A percentile compares a stretch with the other conserved stretches of the same genome.
phyloP scores from a whole-genome alignment of 2,329 filamentous ascomycete genomes.

The Pyrenophora graminea region DNA sequence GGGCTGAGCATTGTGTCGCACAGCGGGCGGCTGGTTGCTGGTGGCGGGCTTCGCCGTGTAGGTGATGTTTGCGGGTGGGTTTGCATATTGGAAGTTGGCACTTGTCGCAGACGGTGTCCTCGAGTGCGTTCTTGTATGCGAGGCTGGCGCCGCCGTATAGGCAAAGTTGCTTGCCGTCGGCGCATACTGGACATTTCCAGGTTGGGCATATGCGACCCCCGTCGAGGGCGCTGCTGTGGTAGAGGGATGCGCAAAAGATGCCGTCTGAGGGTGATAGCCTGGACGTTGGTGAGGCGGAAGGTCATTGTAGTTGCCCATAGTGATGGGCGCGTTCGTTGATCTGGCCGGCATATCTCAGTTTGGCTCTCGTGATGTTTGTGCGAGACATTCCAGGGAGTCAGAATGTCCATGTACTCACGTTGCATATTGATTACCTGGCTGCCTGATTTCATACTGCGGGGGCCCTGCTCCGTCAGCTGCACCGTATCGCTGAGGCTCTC shows the following conservation, averaged over 20 bases:
- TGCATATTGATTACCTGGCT: constrained; percentile 43
- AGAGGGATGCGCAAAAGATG: constrained; percentile 19
- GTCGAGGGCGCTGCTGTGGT: constrained; percentile 18
- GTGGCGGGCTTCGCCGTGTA: constrained; percentile 48
- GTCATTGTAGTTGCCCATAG: constrained; percentile 52
- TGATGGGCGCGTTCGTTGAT: constrained; percentile 40
- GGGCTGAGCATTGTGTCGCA: constrained; percentile 36
- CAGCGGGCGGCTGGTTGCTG: constrained; percentile 24
- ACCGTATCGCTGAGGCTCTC: constrained; percentile 42
- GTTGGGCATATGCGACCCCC: constrained; percentile 28
- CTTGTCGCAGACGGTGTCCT: constrained; percentile 9
- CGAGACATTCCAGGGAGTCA: constrained; percentile 1
- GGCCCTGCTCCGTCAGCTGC: constrained; percentile 37
- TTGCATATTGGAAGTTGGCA: constrained; percentile 47
- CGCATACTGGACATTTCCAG: constrained; percentile 40
- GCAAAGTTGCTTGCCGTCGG: constrained; percentile 31
- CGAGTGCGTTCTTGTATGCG: constrained; percentile 25
- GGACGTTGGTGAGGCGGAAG: constrained; percentile 52
- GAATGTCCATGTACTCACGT: constrained; percentile 34
- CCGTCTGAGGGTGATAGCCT: constrained; percentile 33
- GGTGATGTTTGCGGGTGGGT: constrained; percentile 47
- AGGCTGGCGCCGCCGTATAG: constrained; percentile 34
- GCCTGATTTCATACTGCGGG: constrained; percentile 49
- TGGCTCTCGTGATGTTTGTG: constrained; percentile 7
- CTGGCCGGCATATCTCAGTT: constrained; percentile 43